These are phyloP conservation scores for Globisporangium canariense DNA, from an alignment of 352 stramenopile species.

Conservation along the genomic window DNA sequence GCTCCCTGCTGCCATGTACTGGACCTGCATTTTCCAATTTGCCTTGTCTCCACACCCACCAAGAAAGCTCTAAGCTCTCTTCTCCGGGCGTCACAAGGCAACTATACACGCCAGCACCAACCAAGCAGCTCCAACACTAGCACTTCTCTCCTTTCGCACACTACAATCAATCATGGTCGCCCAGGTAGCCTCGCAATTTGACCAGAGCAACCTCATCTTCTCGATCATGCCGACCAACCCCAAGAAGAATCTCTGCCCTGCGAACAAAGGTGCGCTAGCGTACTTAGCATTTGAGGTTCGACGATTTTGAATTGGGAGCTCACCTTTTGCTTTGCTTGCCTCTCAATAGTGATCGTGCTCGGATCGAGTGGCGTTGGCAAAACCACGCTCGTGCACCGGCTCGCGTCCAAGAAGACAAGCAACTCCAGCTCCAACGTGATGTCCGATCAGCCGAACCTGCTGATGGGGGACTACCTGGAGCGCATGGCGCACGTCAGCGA, in stretches of 20 bases:
- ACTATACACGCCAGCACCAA: background rate
- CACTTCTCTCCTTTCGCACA: background rate
- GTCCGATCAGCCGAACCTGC: background rate
- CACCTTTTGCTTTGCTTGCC: background rate
- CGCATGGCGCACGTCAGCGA: constrained; percentile 27
- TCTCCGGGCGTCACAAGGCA: background rate
- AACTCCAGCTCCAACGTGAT: background rate
- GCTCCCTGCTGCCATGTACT: background rate
- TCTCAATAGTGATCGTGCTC: constrained; percentile 36
- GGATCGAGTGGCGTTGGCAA: constrained; percentile 43
- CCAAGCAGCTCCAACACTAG: background rate
- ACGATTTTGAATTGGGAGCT: background rate
- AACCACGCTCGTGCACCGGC: constrained; percentile 30
- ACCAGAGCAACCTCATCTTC: constrained; percentile 21
- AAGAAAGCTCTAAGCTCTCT: background rate
- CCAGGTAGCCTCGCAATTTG: background rate
- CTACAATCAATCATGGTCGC: constrained; percentile 4
- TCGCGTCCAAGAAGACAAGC: constrained; percentile 10
- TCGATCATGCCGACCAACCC: constrained; percentile 49
- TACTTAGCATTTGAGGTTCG: background rate
- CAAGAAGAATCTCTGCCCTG: constrained; percentile 48
- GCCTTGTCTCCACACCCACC: background rate
- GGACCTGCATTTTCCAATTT: constrained; percentile 2
- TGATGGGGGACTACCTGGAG: constrained; percentile 30
- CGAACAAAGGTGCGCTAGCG: constrained; percentile 37